These are phyloP conservation scores for Aegle marmelos DNA, from an alignment of 345 rosid species.

Conservation along the genomic window DNA sequence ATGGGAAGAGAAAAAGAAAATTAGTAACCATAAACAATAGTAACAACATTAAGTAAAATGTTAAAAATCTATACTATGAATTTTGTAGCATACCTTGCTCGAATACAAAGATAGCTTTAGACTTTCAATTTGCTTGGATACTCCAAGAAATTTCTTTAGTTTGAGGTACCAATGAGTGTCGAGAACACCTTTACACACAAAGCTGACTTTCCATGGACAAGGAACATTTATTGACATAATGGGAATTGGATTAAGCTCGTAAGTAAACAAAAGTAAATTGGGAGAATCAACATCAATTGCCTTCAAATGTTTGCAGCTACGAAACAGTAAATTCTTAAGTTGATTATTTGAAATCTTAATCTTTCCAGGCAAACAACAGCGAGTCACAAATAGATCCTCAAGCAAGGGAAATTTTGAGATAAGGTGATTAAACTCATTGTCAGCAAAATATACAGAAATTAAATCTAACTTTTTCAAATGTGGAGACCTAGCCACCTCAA, in stretches of 20 bases:
- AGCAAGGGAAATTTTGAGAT: neutral
- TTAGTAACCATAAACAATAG: neutral
- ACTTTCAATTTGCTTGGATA: neutral
- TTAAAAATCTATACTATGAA: neutral
- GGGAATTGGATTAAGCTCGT: neutral
- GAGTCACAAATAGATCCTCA: neutral
- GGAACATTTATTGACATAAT: neutral
- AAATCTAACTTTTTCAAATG: neutral
- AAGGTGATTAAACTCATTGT: neutral
- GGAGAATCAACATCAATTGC: neutral
- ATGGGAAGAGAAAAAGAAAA: neutral
- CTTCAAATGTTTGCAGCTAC: neutral
- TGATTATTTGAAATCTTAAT: neutral
- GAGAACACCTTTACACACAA: neutral
- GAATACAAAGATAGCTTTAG: neutral
- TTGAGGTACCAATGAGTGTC: neutral
- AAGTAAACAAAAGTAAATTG: neutral
- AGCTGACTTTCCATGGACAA: neutral
- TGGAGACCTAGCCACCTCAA: neutral
- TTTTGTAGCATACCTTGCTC: neutral
- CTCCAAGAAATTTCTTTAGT: neutral
- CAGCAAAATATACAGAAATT: neutral
- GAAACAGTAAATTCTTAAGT: neutral
- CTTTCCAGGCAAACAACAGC: neutral
- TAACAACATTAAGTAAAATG: neutral